These are phyloP conservation scores for Monosporascus sp. DNA, from an alignment of 2,329 filamentous ascomycete genomes.

Conservation along the genomic window DNA sequence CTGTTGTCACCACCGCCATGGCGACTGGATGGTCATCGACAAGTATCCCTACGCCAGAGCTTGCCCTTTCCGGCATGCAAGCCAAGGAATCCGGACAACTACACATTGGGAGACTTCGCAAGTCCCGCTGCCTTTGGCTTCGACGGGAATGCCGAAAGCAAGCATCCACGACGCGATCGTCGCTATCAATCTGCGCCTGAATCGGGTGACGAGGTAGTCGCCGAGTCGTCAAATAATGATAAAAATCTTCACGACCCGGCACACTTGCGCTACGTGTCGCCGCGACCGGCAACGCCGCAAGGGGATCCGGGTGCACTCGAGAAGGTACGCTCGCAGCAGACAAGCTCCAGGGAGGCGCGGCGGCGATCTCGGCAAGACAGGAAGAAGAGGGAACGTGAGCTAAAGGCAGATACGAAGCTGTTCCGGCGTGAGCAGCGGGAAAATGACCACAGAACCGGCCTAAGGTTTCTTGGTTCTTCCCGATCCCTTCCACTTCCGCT, in stretches of 20 bases:
- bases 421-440: constrained; percentile 6
- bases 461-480: background rate
- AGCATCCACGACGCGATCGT: background rate
- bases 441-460: background rate
- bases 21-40: background rate
- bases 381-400: constrained; percentile 13
- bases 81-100: constrained; percentile 6
- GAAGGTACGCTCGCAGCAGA: constrained; percentile 15
- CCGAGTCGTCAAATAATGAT: background rate
- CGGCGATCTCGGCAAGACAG: constrained; percentile 17
- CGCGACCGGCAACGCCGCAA: constrained; percentile 2
- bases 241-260: background rate
- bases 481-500: background rate
- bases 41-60: constrained; percentile 6
- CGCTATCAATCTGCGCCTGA: background rate
- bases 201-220: background rate
- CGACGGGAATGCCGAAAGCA: constrained; percentile 11
- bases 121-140: constrained; percentile 13
- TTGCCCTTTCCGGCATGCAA: constrained; percentile 13
- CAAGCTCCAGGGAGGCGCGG: constrained; percentile 12
- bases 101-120: constrained; percentile 4
- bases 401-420: constrained; percentile 11
- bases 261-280: background rate
- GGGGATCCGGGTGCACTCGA: constrained; percentile 11
- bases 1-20: background rate